These are phyloP conservation scores for Fusarium cyanostomum DNA, from an alignment of 2,329 filamentous ascomycete genomes.

Conservation along the genomic window DNA sequence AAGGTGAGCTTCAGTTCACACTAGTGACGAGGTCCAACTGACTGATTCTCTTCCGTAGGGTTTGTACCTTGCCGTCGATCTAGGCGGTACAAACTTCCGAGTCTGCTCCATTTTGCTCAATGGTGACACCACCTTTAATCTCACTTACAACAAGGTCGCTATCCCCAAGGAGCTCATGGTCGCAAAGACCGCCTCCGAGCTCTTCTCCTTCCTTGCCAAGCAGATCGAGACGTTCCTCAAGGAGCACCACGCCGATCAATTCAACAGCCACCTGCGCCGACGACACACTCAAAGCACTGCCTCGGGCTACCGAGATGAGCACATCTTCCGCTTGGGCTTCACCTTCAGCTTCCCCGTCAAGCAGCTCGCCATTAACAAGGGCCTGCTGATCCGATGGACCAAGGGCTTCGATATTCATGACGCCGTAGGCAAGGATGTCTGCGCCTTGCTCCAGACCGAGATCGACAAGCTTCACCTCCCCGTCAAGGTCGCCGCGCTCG, in stretches of 20 bases:
- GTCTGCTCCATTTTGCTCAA: constrained; percentile 95
- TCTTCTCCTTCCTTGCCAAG: constrained; percentile 92
- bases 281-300: constrained; percentile 68
- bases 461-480: constrained; percentile 88
- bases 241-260: constrained; percentile 88
- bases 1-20: constrained; percentile 68
- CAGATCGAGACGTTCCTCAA: constrained; percentile 91
- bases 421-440: constrained; percentile 93
- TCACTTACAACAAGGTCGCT: constrained; percentile 91
- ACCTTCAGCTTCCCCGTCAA: constrained; percentile 98
- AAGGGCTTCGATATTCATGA: constrained; percentile 99
- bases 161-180: constrained; percentile 93
- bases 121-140: constrained; percentile 92
- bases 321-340: constrained; percentile 95
- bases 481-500: constrained; percentile 92
- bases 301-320: constrained; percentile 71
- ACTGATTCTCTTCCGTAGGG: constrained; percentile 65
- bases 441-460: constrained; percentile 85
- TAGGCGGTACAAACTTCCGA: constrained; percentile 98
- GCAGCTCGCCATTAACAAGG: constrained; percentile 94
- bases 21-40: not conserved
- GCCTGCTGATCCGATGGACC: constrained; percentile 94
- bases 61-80: constrained; percentile 93
- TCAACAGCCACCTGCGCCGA: constrained; percentile 73
- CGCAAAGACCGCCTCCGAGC: constrained; percentile 83